These are phyloP conservation scores for Gynostemma pentaphyllum DNA, from an alignment of 306 rosid species.

Conservation along the genomic window DNA sequence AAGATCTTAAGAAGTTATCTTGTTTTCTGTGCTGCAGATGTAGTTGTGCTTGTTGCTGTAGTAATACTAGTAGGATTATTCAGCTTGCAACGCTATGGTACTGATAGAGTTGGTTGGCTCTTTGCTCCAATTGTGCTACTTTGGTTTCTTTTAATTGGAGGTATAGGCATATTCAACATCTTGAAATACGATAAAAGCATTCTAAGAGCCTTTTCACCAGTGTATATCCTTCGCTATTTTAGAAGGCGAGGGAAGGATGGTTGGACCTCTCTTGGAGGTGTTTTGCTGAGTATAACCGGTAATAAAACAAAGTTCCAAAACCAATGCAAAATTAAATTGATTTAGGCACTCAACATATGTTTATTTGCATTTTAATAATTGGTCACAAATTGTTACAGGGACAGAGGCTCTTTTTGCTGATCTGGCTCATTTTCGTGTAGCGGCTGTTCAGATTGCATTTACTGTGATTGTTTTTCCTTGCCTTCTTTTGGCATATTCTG, in stretches of 20 bases:
- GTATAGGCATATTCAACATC: conserved; percentile 86
- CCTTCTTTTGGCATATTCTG: conserved; percentile 90
- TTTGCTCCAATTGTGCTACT: conserved; percentile 95
- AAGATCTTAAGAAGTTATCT: conserved; percentile 3
- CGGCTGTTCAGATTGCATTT: conserved; percentile 90
- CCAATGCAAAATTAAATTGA: not conserved
- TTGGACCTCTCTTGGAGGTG: conserved; percentile 95
- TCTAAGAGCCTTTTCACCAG: conserved; percentile 79
- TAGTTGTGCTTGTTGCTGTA: conserved; percentile 77
- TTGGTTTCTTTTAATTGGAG: conserved; percentile 89
- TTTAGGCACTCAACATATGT: not conserved
- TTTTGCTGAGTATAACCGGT: conserved; percentile 97
- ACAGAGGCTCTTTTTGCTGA: conserved; percentile 98
- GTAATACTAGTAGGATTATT: conserved; percentile 72
- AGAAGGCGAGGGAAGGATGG: conserved; percentile 56
- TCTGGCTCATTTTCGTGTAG: conserved; percentile 90
- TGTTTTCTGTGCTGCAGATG: conserved; percentile 40
- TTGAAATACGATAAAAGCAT: conserved; percentile 60
- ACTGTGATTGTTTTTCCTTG: conserved; percentile 88
- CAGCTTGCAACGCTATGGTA: conserved; percentile 93
- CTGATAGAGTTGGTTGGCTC: conserved; percentile 98
- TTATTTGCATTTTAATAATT: not conserved
- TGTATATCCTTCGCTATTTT: conserved; percentile 64
- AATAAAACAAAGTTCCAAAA: not conserved
- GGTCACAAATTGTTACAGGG: conserved; percentile 43